Evolutionary conservation across 2,329 filamentous ascomycete species (phyloP), one percentile per base, ranked within the genome.

Genomic region (Colletotrichum caudatum): DNA sequence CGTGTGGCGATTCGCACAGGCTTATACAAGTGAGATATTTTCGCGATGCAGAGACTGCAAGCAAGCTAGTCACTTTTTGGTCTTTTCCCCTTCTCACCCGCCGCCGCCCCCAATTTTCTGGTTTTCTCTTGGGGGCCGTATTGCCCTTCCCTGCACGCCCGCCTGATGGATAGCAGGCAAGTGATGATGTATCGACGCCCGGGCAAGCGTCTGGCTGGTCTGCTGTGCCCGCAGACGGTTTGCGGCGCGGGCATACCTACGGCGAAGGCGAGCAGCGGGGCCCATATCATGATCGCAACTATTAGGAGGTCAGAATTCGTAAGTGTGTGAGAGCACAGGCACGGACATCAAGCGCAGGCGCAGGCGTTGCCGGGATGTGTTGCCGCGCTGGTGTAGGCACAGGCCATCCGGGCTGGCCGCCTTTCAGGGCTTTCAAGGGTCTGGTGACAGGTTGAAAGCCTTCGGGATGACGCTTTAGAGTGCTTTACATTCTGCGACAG

Each of bases 371-470:
- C 16, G 11, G 59, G 44, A 50, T 26, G 29, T 39, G 11, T 59
- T 59, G 63, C 29, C 53, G 54, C 54, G 54, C 33, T 59, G 64
- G 14, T 1, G 44, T 53, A 67, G 41, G 68, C 69, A 60, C 65
- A 69, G 66, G 65, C 65, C 69, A 64, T n/a, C 58, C 69, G 69
- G 69, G 33, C 59, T 59, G 59, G 53, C 69, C 69, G 65, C 54
- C 65, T 69, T 46, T 39, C 48, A 54, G 65, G 64, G 65, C 60
- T 54, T 44, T 56, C 66, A 63, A 66, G 69, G 65, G 59, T 69
- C 33, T n/a, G 65, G 65, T 69, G 60, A 50, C 69, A 69, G 54
- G 54, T 64, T 64, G 65, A 61, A 58, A 57, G 59, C 69, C 64
- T 44, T 63, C n/a, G 35, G 26, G 16, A 46, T 53, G n/a, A 64